These are phyloP conservation scores for Gossypium mustelinum DNA, from an alignment of 345 rosid species.

Conservation along the genomic window DNA sequence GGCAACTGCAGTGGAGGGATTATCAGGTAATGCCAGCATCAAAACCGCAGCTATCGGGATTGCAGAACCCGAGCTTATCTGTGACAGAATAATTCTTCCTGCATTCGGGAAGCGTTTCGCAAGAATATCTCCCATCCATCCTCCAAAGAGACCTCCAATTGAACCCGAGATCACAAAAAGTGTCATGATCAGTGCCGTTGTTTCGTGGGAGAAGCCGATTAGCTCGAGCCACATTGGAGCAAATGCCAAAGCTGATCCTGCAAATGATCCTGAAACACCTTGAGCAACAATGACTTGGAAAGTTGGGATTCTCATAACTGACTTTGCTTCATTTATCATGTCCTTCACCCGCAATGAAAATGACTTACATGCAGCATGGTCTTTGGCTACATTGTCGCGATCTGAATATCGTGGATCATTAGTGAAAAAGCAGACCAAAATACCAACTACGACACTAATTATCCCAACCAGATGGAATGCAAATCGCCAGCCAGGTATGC, in stretches of 20 bases:
- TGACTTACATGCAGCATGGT: conserved; percentile 20
- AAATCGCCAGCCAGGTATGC: conserved; percentile 72
- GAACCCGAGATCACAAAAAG: conserved; percentile 35
- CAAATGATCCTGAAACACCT: conserved; percentile 56
- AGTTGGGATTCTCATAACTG: conserved; percentile 51
- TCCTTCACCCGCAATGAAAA: conserved; percentile 40
- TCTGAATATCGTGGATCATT: conserved; percentile 48
- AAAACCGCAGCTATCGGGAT: conserved; percentile 59
- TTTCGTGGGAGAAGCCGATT: conserved; percentile 57
- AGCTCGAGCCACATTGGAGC: conserved; percentile 65
- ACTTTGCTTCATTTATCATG: conserved; percentile 44
- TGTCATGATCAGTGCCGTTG: conserved; percentile 44
- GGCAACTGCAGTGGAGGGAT: conserved; percentile 48
- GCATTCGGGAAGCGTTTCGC: conserved; percentile 45
- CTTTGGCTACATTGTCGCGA: conserved; percentile 10
- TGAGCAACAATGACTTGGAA: conserved; percentile 68
- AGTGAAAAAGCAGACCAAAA: conserved; percentile 50
- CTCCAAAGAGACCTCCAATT: conserved; percentile 50
- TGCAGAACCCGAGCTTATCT: conserved; percentile 53
- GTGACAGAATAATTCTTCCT: conserved; percentile 53
- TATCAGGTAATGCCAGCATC: conserved; percentile 52
- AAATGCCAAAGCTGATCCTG: conserved; percentile 59
- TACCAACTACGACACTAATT: conserved; percentile 56
- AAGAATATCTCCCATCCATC: conserved; percentile 54
- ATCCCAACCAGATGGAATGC: conserved; percentile 62